phyloP scores from a whole-genome alignment of 345 rosid genomes.

The Dipteronia sinensis region DNA sequence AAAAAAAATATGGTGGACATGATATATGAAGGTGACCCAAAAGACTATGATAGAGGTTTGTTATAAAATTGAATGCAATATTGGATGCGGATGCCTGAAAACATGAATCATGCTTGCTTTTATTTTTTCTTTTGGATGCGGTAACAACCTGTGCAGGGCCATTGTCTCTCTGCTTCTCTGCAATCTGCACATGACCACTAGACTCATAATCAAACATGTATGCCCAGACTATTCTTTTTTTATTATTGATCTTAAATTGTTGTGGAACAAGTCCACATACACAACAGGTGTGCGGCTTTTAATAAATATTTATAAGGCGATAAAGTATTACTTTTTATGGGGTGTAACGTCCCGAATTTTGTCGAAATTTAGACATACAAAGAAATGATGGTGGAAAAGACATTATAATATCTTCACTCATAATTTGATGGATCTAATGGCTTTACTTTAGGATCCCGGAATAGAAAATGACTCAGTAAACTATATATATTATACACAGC shows the following conservation, averaged over 20 bases:
- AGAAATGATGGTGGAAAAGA: too few species aligned
- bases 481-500: not conserved
- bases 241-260: not conserved
- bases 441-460: not conserved
- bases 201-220: slow-evolving; percentile 17
- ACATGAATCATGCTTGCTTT: too few species aligned
- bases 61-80: not conserved
- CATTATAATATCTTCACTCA: not conserved
- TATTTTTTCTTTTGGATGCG: too few species aligned
- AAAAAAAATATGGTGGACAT: not conserved
- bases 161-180: slow-evolving; percentile 21
- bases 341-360: too few species aligned
- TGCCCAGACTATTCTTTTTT: not conserved
- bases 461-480: not conserved
- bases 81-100: slow-evolving; percentile 7
- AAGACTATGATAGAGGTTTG: not conserved
- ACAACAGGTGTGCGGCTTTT: not conserved
- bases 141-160: slow-evolving; percentile 23
- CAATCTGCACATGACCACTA: slow-evolving; percentile 23
- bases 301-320: too few species aligned
- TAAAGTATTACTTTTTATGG: too few species aligned
- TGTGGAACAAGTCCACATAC: not conserved
- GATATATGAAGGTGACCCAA: not conserved
- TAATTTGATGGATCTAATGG: not conserved
- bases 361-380: too few species aligned